Evolutionary conservation across 768 basidiomycete genomes (phyloP), one percentile per base, ranked within the genome.

Genomic region (Tephrocybe sp.): DNA sequence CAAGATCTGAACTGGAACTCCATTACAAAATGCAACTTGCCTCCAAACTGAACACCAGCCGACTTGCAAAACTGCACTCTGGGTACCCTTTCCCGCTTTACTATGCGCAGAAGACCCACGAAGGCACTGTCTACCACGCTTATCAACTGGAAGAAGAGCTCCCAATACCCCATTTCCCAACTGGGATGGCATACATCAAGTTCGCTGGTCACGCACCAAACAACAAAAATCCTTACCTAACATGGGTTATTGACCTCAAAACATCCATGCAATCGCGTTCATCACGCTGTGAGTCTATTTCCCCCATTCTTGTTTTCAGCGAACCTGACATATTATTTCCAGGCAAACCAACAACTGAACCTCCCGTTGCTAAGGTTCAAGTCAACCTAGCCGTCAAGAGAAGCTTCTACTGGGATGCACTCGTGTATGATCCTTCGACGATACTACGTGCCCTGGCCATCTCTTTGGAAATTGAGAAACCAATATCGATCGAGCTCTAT

Each of bases 391-490:
- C 56, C n/a, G 63, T 75, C 25, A 60, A 69, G 59, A 58, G 65
- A 32, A 68, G 69, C 0, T 53, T 60, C 4, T 75, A 71, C 20
- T 70, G 73, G 32, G 38, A 58, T 18, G 55, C 57, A 44, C 58
- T 76, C 18, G 58, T 62, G 33, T 60, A 58, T n/a, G 65, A 72
- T 34, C 60, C 69, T 3, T 65, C 56, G 7, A 67, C 71, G 21
- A 61, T 77, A 18, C 63, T 71, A 17, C 63, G 67, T 23, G 73
- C 73, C 10, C 65, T 77, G 7, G 67, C 72, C 4, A 62, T 71
- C 36, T 75, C 76, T 6, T 56, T 77, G 24, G 75, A 75, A 56
- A 61, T 70, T 6, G 71, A 68, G 10, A 48, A 67, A 7, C 53
- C 68, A 12, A 56, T 77, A 42, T 72, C 68, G 4, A 66, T 77